Evolutionary conservation across 257 asterid genomes (phyloP).

Genomic region (Solanum tarijense): DNA sequence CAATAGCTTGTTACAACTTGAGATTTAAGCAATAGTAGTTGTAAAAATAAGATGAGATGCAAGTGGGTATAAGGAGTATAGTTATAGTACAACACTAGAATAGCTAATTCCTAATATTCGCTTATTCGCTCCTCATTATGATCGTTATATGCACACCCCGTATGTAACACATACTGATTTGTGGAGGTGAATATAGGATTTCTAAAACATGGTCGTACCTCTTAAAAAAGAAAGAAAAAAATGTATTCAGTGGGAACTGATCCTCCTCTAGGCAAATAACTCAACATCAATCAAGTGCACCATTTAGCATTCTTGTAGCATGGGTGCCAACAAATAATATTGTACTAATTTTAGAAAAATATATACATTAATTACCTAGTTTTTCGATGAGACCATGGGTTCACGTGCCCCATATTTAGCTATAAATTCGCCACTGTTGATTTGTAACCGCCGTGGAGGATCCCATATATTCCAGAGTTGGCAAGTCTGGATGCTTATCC

Average conservation of each 20-base stretch:
- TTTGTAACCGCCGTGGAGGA: not conserved
- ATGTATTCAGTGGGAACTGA: not conserved
- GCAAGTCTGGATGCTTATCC: not conserved
- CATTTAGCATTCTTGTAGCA: not conserved
- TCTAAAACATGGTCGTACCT: not conserved
- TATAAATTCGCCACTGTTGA: not conserved
- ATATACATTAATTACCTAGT: not conserved
- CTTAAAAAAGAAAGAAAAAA: not conserved
- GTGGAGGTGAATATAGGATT: not conserved
- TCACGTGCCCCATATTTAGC: not conserved
- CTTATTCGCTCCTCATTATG: not conserved
- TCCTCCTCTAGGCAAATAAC: not conserved
- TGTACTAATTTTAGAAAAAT: not conserved
- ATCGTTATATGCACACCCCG: not conserved
- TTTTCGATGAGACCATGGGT: not conserved
- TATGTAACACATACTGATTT: not conserved
- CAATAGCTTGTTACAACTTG: not conserved
- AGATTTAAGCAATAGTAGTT: not conserved
- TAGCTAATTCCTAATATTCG: not conserved
- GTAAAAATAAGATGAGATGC: not conserved
- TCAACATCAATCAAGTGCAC: not conserved
- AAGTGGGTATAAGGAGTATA: not conserved
- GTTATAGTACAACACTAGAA: not conserved
- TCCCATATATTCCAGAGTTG: not conserved
- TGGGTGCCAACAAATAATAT: not conserved